These are phyloP conservation scores for Pittosporum tobira DNA, from an alignment of 129 eudicot genomes.

Conservation along the genomic window DNA sequence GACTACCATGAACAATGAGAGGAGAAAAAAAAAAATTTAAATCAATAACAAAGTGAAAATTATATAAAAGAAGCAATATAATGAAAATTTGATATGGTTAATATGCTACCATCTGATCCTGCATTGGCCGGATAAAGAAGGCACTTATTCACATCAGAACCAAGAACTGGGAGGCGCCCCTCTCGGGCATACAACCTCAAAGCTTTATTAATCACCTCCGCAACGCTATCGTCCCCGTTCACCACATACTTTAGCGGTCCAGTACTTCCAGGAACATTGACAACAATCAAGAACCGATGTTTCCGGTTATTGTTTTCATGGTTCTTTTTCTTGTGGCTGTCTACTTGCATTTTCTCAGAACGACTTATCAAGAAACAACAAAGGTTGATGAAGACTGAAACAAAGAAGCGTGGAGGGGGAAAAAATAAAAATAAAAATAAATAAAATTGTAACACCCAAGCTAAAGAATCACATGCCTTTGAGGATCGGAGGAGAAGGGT, in stretches of 20 bases:
- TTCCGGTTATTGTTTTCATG: neutral
- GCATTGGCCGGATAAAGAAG: constrained; percentile 22
- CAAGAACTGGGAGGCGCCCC: neutral
- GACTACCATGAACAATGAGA: neutral
- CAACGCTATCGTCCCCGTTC: neutral
- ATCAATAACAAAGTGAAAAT: neutral
- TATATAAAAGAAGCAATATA: no score
- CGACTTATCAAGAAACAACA: neutral
- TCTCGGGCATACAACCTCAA: neutral
- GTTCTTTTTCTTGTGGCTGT: neutral
- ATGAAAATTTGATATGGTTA: no score
- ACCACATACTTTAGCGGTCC: constrained; percentile 1
- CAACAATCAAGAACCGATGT: neutral
- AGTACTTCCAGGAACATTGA: neutral
- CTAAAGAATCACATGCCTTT: no score
- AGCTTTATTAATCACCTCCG: neutral
- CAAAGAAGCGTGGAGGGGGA: no score
- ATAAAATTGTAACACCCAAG: no score
- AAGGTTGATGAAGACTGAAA: no score
- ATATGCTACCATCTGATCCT: constrained; percentile 21
- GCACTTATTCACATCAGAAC: neutral
- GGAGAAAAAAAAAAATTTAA: no score
- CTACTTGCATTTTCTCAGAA: neutral
- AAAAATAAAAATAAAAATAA: no score
- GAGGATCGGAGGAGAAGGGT: no score